phyloP scores from a whole-genome alignment of 805 yeast species.

The Yueomyces sp. region DNA sequence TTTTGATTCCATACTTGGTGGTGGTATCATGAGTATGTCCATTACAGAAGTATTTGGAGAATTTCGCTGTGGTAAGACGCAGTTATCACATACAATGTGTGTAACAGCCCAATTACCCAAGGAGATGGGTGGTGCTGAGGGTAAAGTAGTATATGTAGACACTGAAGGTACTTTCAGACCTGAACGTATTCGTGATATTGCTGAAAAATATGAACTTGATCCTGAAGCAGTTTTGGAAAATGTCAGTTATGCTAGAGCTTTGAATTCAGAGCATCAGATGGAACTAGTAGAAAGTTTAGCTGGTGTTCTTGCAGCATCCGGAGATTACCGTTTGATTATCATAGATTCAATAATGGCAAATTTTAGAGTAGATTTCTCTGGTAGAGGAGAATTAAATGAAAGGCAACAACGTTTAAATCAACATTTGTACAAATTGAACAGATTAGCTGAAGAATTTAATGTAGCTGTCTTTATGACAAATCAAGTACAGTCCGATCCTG shows the following conservation, averaged over 20 bases:
- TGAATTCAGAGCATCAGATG: conserved; percentile 68
- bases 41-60: conserved; percentile 74
- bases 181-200: conserved; percentile 49
- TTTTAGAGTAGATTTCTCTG: conserved; percentile 66
- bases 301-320: conserved; percentile 44
- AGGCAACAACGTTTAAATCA: conserved; percentile 60
- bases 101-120: conserved; percentile 64
- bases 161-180: conserved; percentile 79
- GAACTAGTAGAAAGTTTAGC: conserved; percentile 60
- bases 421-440: conserved; percentile 35
- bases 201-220: conserved; percentile 54
- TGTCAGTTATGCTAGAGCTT: conserved; percentile 62
- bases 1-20: conserved; percentile 56
- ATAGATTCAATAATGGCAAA: conserved; percentile 71
- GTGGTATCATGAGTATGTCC: conserved; percentile 65
- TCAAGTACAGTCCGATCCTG: conserved; percentile 77
- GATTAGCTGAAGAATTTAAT: conserved; percentile 68
- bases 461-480: conserved; percentile 64
- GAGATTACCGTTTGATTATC: conserved; percentile 45
- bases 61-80: conserved; percentile 74
- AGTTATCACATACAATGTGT: conserved; percentile 64
- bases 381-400: conserved; percentile 66
- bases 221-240: conserved; percentile 58
- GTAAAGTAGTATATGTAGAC: conserved; percentile 66
- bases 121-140: conserved; percentile 66